Base-by-base conservation (phyloP, 805 yeast genomes). In the Metschnikowia drakensbergensis region DNA sequence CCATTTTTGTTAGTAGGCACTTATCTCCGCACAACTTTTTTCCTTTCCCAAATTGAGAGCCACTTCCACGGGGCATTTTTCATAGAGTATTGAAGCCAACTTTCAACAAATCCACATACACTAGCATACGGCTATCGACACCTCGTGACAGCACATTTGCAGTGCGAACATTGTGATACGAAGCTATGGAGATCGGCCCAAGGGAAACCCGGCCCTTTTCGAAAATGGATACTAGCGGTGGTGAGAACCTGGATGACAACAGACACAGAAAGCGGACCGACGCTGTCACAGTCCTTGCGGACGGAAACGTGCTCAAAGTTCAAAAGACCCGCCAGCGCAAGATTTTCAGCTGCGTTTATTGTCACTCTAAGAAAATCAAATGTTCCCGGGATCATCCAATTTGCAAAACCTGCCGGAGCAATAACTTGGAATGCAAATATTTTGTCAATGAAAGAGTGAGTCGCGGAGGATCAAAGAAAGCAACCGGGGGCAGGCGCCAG, bases 271-370 rank as follows among this genome's bases (percentile, higher is more conserved):
- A 42, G 22, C 42, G 48, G 22, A 26, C 41, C 26, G 40, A 41
- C 26, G 54, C 55, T 3, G 40, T 64, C 42, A 63, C 62, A 34
- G 59, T 73, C 6, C 58, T 77, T 51, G 77, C 77, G 3, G 70
- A 77, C 55, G 83, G 79, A 7, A 77, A 76, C 53, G 76, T 81
- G 5, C 77, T 78, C 69, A 82, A 82, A 60, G 77, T 80, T 13
- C 87, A 82, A 55, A 79, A 77, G 50, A 68, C 82, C 3, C 74
- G 87, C 52, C 87, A 82, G 60, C 61, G 87, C 46, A 75, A 75
- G 56, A 80, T 82, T 38, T 67, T 77, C 38, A 72, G 79, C 46
- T 81, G 86, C 60, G 74, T 77, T 11, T 68, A 83, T 40, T 81
- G 86, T 57, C 83, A 81, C 57, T 72, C 78, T 37, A 81, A 79